Evolutionary conservation across 1,139 yeast genomes (phyloP).

Genomic region (Blastobotrys aristatus): DNA sequence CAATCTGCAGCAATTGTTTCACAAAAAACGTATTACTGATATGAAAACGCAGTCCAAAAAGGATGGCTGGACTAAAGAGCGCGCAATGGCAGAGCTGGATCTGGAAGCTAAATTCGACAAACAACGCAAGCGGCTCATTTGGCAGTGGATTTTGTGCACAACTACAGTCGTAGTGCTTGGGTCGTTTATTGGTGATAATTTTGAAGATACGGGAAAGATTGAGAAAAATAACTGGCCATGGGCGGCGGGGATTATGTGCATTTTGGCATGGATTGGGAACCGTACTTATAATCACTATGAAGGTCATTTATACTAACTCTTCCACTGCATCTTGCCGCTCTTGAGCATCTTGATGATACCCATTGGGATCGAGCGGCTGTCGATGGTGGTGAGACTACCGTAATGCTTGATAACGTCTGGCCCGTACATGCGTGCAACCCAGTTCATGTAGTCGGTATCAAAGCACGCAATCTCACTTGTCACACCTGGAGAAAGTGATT

Average conservation of each 20-base stretch:
- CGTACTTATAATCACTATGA: not conserved
- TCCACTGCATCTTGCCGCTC: conserved; percentile 14
- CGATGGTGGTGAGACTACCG: conserved; percentile 7
- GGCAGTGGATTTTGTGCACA: not conserved
- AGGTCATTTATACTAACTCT: conserved; percentile 1
- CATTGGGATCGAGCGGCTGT: conserved; percentile 10
- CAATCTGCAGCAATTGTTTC: conserved; percentile 1
- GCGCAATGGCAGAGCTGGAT: not conserved
- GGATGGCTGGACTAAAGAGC: not conserved
- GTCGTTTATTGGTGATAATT: conserved; percentile 2
- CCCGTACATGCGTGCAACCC: conserved; percentile 13
- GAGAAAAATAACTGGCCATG: not conserved
- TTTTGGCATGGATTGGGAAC: not conserved
- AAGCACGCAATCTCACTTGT: not conserved
- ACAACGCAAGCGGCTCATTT: not conserved
- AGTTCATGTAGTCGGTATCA: conserved; percentile 3
- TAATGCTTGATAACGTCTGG: conserved; percentile 14
- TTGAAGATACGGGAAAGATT: conserved; percentile 1
- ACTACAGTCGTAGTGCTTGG: not conserved
- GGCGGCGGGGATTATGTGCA: not conserved
- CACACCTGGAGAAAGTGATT: not conserved
- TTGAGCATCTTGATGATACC: conserved; percentile 10
- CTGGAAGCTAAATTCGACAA: conserved; percentile 4
- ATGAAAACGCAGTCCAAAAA: not conserved
- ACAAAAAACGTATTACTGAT: not conserved